Evolutionary conservation across 2,329 filamentous ascomycete species (phyloP).

Genomic region (Plectosphaerella plurivora): DNA sequence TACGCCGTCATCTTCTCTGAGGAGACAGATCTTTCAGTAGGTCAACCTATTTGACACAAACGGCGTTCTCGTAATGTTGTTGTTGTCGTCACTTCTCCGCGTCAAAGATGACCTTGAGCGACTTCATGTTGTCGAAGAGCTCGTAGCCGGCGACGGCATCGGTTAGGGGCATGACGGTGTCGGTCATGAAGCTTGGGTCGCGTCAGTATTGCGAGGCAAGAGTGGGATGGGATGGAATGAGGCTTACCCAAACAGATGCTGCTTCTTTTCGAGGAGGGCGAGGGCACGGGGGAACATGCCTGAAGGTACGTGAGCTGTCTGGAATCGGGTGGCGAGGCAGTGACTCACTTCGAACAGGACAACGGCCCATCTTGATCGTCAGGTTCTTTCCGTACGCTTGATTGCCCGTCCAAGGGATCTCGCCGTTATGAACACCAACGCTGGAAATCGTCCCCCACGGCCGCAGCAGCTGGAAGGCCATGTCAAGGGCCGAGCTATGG

Average conservation of each 20-base stretch:
- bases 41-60: too few species aligned
- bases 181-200: conserved; percentile 68
- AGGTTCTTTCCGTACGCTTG: conserved; percentile 68
- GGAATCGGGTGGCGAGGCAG: not conserved
- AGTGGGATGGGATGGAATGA: not conserved
- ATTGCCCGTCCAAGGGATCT: conserved; percentile 21
- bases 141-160: conserved; percentile 66
- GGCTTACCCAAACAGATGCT: conserved; percentile 62
- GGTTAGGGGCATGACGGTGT: conserved; percentile 67
- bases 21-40: too few species aligned
- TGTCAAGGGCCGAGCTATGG: conserved; percentile 62
- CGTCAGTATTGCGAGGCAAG: not conserved
- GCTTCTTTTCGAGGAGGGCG: conserved; percentile 59
- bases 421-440: conserved; percentile 71
- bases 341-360: conserved; percentile 55
- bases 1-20: too few species aligned
- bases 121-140: conserved; percentile 68
- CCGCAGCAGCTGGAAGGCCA: conserved; percentile 65
- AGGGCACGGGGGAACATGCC: conserved; percentile 63
- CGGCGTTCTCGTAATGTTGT: too few species aligned
- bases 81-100: not conserved
- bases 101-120: conserved; percentile 68
- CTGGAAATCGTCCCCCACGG: conserved; percentile 72
- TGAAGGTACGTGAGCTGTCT: not conserved
- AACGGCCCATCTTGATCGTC: conserved; percentile 70